Evolutionary conservation across 192 early-diverging fungal genomes (phyloP).

Genomic region (Spinellus fusiger): DNA sequence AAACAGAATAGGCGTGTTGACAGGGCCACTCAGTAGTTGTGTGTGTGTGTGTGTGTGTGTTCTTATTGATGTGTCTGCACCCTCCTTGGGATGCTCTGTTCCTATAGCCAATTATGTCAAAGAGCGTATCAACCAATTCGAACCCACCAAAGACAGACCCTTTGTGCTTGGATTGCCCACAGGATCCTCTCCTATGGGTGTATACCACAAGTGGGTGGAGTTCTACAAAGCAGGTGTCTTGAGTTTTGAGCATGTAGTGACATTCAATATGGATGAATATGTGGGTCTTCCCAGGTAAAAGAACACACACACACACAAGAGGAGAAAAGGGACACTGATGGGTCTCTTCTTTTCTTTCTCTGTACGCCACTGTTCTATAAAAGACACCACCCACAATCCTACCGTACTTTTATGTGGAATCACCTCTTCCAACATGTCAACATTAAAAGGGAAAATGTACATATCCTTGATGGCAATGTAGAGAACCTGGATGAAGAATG

Average conservation of each 20-base stretch:
- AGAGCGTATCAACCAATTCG: conserved; percentile 75
- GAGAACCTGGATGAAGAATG: conserved; percentile 77
- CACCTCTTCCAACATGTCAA: conserved; percentile 86
- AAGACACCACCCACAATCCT: conserved; percentile 80
- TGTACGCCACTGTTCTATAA: background rate
- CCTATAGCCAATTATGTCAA: conserved; percentile 70
- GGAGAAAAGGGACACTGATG: too few relatives aligned
- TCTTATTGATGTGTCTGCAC: background rate
- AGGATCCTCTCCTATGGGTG: conserved; percentile 73
- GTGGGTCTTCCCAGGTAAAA: conserved; percentile 67
- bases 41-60: too few relatives aligned
- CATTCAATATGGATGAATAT: conserved; percentile 91
- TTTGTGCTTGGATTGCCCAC: conserved; percentile 87
- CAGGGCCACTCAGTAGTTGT: background rate
- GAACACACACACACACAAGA: background rate
- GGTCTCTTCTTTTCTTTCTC: conserved; percentile 1
- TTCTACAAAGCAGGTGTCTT: conserved; percentile 61
- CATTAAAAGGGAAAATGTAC: conserved; percentile 73
- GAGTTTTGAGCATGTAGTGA: conserved; percentile 76
- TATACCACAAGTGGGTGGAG: conserved; percentile 71
- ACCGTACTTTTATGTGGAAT: conserved; percentile 91
- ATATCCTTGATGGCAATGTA: conserved; percentile 84
- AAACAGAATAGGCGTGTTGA: background rate
- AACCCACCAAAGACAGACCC: conserved; percentile 65
- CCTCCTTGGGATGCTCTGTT: background rate